Evolutionary conservation across 352 stramenopile genomes (phyloP).

Genomic region (Albugo laibachii): DNA sequence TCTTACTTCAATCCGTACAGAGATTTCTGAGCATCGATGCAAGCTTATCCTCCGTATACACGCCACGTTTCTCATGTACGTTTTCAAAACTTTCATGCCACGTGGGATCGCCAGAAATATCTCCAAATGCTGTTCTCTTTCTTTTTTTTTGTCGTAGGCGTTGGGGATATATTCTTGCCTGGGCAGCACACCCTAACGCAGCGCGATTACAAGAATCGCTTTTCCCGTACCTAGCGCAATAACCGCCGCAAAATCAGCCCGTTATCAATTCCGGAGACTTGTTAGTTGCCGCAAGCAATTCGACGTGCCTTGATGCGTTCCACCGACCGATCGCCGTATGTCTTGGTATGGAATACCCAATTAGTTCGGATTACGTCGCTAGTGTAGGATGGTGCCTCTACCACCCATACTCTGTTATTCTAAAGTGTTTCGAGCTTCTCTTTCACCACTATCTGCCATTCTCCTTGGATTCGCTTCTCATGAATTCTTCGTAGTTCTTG

Average conservation of each 20-base stretch:
- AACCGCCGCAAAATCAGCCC: neutral
- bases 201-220: neutral
- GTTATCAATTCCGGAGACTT: neutral
- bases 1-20: constrained; percentile 16
- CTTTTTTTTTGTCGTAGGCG: neutral
- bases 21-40: constrained; percentile 6
- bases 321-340: no score
- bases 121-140: neutral
- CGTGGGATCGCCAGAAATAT: neutral
- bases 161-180: neutral
- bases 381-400: no score
- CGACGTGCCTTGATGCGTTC: no score
- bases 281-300: no score
- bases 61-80: neutral
- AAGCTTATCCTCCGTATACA: neutral
- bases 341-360: no score
- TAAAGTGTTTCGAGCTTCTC: no score
- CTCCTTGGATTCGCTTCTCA: no score
- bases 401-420: no score
- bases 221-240: neutral
- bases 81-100: neutral
- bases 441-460: no score
- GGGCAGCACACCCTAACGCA: neutral
- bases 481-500: no score
- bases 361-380: no score